Evolutionary conservation across 306 rosid genomes (phyloP).

Genomic region (Fragaria iinumae): DNA sequence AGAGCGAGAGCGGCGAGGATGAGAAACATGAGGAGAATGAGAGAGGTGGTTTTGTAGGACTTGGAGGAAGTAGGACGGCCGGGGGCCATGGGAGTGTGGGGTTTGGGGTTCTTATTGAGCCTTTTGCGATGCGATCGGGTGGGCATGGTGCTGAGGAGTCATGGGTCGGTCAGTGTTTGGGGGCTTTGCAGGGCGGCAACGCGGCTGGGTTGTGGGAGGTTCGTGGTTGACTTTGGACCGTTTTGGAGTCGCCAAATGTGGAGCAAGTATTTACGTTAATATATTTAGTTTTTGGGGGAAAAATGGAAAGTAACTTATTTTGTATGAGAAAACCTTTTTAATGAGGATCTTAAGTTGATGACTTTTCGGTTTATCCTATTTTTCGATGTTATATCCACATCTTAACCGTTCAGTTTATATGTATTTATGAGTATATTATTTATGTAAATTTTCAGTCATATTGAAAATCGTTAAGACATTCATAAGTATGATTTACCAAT

Average conservation of each 20-base stretch:
- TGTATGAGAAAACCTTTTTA: too few relatives aligned
- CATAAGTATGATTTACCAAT: too few relatives aligned
- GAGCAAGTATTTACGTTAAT: too few relatives aligned
- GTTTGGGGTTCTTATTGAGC: constrained; percentile 33
- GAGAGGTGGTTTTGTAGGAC: constrained; percentile 17
- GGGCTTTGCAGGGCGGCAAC: constrained; percentile 6
- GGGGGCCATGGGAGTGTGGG: constrained; percentile 45
- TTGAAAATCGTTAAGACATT: too few relatives aligned
- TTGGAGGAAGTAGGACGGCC: constrained; percentile 18
- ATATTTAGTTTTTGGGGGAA: too few relatives aligned
- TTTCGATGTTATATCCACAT: too few relatives aligned
- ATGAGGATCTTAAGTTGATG: too few relatives aligned
- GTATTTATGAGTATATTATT: too few relatives aligned
- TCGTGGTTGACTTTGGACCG: neutral
- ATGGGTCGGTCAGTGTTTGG: constrained; percentile 3
- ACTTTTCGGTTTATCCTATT: too few relatives aligned
- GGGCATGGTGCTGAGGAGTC: constrained; percentile 42
- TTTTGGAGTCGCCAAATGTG: neutral
- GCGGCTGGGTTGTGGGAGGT: neutral
- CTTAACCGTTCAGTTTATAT: too few relatives aligned
- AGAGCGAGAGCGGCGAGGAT: constrained; percentile 31
- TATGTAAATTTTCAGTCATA: too few relatives aligned
- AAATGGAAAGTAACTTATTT: too few relatives aligned
- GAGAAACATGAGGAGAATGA: constrained; percentile 34
- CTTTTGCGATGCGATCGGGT: constrained; percentile 51